Conservation (phyloP, 2,329 filamentous ascomycete species). For the Aspergillus unguis region DNA sequence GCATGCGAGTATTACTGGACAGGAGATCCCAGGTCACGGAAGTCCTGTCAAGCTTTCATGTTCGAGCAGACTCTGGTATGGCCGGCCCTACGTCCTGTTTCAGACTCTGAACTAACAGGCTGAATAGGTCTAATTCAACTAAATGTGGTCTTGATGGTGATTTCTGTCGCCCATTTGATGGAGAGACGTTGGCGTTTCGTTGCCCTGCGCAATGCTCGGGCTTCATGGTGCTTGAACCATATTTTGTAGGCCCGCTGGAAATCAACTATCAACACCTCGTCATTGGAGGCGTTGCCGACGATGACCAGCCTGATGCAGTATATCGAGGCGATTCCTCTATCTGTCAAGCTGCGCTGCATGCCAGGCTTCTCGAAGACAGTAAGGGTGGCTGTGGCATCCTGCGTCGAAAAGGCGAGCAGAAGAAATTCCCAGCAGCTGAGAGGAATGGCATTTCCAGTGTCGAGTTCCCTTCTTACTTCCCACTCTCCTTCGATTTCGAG, state of each 20-base stretch:
- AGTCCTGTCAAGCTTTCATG: conserved; percentile 36
- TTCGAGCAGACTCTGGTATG: conserved; percentile 37
- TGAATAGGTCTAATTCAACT: conserved; percentile 32
- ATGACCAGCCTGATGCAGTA: conserved; percentile 37
- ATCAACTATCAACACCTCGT: conserved; percentile 55
- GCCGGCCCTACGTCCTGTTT: conserved; percentile 39
- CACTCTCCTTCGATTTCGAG: conserved; percentile 55
- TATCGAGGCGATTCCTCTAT: conserved; percentile 62
- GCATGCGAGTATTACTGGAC: conserved; percentile 29
- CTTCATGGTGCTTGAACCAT: conserved; percentile 52
- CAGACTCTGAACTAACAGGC: conserved; percentile 10
- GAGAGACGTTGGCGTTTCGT: conserved; percentile 53
- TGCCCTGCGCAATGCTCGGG: conserved; percentile 58
- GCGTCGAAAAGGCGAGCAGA: conserved; percentile 51
- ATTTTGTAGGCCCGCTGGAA: conserved; percentile 55
- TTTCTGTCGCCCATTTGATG: conserved; percentile 55
- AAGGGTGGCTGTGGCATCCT: conserved; percentile 58
- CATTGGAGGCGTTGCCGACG: conserved; percentile 50
- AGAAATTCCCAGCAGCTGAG: conserved; percentile 44
- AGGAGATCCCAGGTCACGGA: conserved; percentile 33
- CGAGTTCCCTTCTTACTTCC: conserved; percentile 56
- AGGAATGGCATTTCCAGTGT: conserved; percentile 53
- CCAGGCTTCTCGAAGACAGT: conserved; percentile 53
- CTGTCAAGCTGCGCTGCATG: conserved; percentile 58
- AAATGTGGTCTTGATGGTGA: conserved; percentile 57